Conservation (phyloP, 2,329 filamentous ascomycete genomes). For the Colletotrichum higginsianum region DNA sequence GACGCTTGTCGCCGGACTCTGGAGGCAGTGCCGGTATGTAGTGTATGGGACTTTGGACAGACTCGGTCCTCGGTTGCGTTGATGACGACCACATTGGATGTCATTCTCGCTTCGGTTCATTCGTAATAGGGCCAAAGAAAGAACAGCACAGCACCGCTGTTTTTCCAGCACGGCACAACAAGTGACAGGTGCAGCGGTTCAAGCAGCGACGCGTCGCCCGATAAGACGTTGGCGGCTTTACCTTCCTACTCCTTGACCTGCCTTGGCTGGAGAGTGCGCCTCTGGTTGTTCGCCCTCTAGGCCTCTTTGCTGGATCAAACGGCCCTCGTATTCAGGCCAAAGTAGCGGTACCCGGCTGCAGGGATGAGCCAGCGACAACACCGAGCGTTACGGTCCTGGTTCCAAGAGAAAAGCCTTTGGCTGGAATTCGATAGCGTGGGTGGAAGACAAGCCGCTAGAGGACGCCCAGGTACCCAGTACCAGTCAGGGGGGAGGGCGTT, state of each 20-base stretch:
- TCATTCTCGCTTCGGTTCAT: constrained; percentile 13
- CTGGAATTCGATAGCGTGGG: constrained; percentile 35
- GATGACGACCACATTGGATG: background rate
- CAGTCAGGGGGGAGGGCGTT: constrained; percentile 3
- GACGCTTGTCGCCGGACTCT: background rate
- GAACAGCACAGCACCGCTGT: background rate
- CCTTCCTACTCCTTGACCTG: background rate
- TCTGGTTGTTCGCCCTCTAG: background rate
- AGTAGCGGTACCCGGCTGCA: constrained; percentile 40
- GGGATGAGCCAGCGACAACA: constrained; percentile 36
- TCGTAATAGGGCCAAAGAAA: constrained; percentile 10
- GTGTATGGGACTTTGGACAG: background rate
- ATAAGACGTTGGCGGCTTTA: constrained; percentile 7
- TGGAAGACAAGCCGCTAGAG: constrained; percentile 38
- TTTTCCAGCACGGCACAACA: constrained; percentile 13
- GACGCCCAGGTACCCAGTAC: constrained; percentile 31
- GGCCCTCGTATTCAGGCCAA: constrained; percentile 43
- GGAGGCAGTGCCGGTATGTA: background rate
- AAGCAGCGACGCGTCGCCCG: constrained; percentile 7
- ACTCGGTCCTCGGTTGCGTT: background rate
- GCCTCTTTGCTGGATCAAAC: constrained; percentile 24
- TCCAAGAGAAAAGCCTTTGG: constrained; percentile 33
- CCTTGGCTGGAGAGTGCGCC: background rate
- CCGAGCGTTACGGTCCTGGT: constrained; percentile 28
- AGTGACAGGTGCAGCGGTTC: constrained; percentile 22